Conservation (phyloP, 192 early-diverging fungal species). For the Rhizoclosmatium globosum region DNA sequence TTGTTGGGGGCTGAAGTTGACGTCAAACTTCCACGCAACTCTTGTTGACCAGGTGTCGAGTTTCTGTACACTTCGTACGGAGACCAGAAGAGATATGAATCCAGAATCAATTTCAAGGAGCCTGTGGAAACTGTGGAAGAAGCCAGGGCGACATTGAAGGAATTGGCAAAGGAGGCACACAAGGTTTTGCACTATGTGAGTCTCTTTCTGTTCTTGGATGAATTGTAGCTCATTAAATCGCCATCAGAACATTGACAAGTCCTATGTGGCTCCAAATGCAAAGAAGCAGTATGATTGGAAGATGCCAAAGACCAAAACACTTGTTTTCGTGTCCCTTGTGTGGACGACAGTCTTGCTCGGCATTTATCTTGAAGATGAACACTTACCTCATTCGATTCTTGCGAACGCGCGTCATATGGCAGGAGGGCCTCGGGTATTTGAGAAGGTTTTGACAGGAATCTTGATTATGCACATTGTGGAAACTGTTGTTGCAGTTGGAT, state of each 20-base stretch:
- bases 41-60: conserved; percentile 28
- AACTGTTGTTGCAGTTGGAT: conserved; percentile 15
- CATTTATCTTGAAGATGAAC: conserved; percentile 23
- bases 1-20: not conserved
- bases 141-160: conserved; percentile 17
- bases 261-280: conserved; percentile 22
- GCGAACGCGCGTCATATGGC: not conserved
- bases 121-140: conserved; percentile 20
- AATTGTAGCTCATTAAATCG: not conserved
- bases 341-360: conserved; percentile 18
- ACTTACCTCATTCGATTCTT: conserved; percentile 21
- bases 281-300: conserved; percentile 15
- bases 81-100: conserved; percentile 14
- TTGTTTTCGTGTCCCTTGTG: conserved; percentile 2
- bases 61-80: conserved; percentile 23
- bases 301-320: conserved; percentile 2
- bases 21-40: not conserved
- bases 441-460: conserved; percentile 9
- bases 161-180: conserved; percentile 37
- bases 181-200: conserved; percentile 32
- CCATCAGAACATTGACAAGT: conserved; percentile 35
- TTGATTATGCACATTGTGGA: conserved; percentile 34
- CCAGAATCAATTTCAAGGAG: conserved; percentile 26
- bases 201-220: conserved; percentile 8
- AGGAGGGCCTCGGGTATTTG: conserved; percentile 12